Conservation (phyloP, 352 stramenopile species). For the Globisporangium barbulae region DNA sequence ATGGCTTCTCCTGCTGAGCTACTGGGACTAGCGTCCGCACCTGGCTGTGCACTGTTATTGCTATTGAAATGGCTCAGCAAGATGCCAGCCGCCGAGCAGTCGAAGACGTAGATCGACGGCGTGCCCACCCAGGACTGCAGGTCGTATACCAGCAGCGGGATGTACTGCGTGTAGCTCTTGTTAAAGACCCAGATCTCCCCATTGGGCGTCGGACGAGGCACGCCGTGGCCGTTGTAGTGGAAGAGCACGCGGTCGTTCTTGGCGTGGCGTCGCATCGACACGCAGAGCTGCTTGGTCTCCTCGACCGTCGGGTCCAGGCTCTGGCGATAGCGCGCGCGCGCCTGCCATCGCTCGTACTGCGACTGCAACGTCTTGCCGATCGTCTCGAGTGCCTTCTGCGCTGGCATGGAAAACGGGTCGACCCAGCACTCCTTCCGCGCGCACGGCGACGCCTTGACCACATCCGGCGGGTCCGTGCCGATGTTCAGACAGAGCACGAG, state of each 20-base stretch:
- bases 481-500: constrained; percentile 98
- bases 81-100: constrained; percentile 96
- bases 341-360: constrained; percentile 97
- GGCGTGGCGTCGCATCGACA: constrained; percentile 89
- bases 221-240: constrained; percentile 99
- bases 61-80: constrained; percentile 93
- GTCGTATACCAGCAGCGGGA: constrained; percentile 96
- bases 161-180: constrained; percentile 99
- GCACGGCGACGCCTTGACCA: constrained; percentile 95
- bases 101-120: constrained; percentile 96
- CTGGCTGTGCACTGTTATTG: constrained; percentile 1
- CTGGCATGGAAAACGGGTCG: constrained; percentile 93
- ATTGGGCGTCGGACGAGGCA: constrained; percentile 95
- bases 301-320: constrained; percentile 97
- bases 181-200: constrained; percentile 99
- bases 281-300: constrained; percentile 93
- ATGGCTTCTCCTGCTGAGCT: constrained; percentile 87
- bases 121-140: constrained; percentile 93
- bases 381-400: constrained; percentile 94
- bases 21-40: constrained; percentile 20
- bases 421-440: constrained; percentile 98
- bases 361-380: constrained; percentile 94
- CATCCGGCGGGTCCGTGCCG: constrained; percentile 96
- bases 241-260: constrained; percentile 95
- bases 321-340: constrained; percentile 91